phyloP scores from a whole-genome alignment of 2,329 filamentous ascomycete species.

The Dothideomycetes sp. region DNA sequence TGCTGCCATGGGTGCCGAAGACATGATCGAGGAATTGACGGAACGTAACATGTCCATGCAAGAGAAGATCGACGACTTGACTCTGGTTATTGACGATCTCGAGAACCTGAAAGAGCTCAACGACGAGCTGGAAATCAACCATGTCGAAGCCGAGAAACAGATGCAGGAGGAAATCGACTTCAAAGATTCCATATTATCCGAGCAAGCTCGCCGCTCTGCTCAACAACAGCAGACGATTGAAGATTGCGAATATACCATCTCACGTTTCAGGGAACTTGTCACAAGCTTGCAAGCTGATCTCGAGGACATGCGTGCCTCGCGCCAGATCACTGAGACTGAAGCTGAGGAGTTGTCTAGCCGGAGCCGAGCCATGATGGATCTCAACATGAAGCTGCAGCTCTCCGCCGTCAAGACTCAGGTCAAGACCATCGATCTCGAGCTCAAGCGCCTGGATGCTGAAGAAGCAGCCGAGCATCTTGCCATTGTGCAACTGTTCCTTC shows the following conservation, averaged over 20 bases:
- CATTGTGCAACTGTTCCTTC: conserved; percentile 82
- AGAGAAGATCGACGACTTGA: conserved; percentile 75
- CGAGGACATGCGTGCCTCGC: conserved; percentile 84
- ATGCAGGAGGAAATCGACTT: conserved; percentile 89
- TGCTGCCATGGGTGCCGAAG: conserved; percentile 75
- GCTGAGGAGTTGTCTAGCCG: conserved; percentile 82
- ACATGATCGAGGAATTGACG: conserved; percentile 87
- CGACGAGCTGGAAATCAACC: conserved; percentile 88
- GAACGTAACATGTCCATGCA: conserved; percentile 77
- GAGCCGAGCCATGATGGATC: conserved; percentile 89
- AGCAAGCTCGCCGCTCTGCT: conserved; percentile 62
- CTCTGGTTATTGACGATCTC: conserved; percentile 73
- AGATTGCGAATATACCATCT: conserved; percentile 83
- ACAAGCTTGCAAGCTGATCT: conserved; percentile 76
- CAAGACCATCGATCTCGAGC: conserved; percentile 87
- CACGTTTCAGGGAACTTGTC: conserved; percentile 81
- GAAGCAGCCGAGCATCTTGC: conserved; percentile 80
- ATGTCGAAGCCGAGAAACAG: conserved; percentile 87
- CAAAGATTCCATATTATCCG: conserved; percentile 73
- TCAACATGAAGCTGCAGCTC: conserved; percentile 87
- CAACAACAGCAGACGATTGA: conserved; percentile 74
- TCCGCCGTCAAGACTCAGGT: conserved; percentile 86
- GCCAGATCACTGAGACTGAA: conserved; percentile 85
- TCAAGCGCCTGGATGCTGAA: conserved; percentile 77
- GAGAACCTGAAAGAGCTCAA: conserved; percentile 86